A percentile compares a stretch with the other conserved stretches of the same genome.
phyloP scores from a whole-genome alignment of 192 early-diverging fungal species.

The Geosiphon pyriformis region DNA sequence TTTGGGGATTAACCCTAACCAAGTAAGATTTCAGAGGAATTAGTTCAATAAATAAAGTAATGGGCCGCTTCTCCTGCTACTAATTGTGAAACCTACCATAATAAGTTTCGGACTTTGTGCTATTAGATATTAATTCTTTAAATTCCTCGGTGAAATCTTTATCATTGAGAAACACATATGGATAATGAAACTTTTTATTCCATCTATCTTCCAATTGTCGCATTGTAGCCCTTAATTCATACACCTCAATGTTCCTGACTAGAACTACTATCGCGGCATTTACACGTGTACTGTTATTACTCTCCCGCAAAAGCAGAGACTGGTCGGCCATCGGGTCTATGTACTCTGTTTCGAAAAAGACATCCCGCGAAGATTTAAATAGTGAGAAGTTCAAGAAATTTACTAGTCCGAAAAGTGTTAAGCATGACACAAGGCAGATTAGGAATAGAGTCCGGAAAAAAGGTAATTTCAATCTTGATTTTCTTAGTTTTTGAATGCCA shows the following conservation, averaged over 20 bases:
- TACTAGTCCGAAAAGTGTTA: too few relatives aligned
- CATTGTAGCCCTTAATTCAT: conserved; percentile 58
- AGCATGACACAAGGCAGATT: too few relatives aligned
- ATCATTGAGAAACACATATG: conserved; percentile 82
- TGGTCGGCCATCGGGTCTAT: not conserved
- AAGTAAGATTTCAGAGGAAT: not conserved
- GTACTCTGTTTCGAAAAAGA: not conserved
- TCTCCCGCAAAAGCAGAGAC: not conserved
- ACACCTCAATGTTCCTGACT: conserved; percentile 63
- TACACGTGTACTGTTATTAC: conserved; percentile 30
- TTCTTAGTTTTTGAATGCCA: too few relatives aligned
- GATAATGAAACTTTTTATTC: conserved; percentile 70
- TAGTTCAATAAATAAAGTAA: not conserved
- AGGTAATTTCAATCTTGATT: too few relatives aligned
- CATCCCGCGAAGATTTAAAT: not conserved
- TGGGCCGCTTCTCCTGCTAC: too few relatives aligned
- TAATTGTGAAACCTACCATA: conserved; percentile 10
- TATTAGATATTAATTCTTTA: conserved; percentile 41
- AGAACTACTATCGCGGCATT: conserved; percentile 72
- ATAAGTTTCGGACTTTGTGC: conserved; percentile 25
- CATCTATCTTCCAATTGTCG: conserved; percentile 67
- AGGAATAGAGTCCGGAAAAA: too few relatives aligned
- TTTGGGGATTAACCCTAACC: conserved; percentile 54
- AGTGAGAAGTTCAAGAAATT: too few relatives aligned
- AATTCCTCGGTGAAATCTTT: conserved; percentile 69